Evolutionary conservation across 2,329 filamentous ascomycete species (phyloP).

Genomic region (Penicillium sp.): DNA sequence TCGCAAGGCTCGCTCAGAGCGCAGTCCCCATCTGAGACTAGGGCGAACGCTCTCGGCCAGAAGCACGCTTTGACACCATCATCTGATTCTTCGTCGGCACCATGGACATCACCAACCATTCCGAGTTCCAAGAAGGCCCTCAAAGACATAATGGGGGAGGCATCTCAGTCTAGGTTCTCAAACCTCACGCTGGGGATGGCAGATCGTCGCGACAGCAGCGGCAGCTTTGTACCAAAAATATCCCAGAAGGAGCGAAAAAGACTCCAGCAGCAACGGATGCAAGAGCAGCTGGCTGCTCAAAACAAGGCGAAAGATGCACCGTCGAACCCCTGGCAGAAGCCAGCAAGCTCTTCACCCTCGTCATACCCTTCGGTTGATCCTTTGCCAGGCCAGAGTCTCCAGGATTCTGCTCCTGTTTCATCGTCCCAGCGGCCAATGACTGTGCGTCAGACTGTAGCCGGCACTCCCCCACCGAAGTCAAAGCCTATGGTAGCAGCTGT

Average conservation of each 20-base stretch:
- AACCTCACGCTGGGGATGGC: conserved; percentile 53
- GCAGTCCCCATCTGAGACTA: conserved; percentile 27
- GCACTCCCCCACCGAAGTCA: conserved; percentile 34
- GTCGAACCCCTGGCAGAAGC: conserved; percentile 62
- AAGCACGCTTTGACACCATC: conserved; percentile 27
- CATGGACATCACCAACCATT: conserved; percentile 55
- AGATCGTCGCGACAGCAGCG: conserved; percentile 41
- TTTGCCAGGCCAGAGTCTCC: conserved; percentile 40
- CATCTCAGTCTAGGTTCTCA: conserved; percentile 50
- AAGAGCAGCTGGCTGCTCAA: conserved; percentile 40
- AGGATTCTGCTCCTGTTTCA: conserved; percentile 22
- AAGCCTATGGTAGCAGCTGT: conserved; percentile 39
- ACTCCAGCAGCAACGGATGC: conserved; percentile 64
- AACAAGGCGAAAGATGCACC: conserved; percentile 36
- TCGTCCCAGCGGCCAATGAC: conserved; percentile 49
- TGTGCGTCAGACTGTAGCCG: conserved; percentile 58
- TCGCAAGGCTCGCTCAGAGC: conserved; percentile 16
- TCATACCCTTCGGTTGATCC: conserved; percentile 16
- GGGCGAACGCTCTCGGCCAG: conserved; percentile 19
- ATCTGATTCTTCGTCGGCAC: conserved; percentile 36
- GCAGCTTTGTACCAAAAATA: conserved; percentile 56
- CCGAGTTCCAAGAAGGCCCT: conserved; percentile 65
- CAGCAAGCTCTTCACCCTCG: conserved; percentile 18
- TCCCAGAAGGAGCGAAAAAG: conserved; percentile 92
- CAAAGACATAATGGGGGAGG: conserved; percentile 69